phyloP scores from a whole-genome alignment of 1,284 basidiomycete genomes.

The Clitocybe nebularis region DNA sequence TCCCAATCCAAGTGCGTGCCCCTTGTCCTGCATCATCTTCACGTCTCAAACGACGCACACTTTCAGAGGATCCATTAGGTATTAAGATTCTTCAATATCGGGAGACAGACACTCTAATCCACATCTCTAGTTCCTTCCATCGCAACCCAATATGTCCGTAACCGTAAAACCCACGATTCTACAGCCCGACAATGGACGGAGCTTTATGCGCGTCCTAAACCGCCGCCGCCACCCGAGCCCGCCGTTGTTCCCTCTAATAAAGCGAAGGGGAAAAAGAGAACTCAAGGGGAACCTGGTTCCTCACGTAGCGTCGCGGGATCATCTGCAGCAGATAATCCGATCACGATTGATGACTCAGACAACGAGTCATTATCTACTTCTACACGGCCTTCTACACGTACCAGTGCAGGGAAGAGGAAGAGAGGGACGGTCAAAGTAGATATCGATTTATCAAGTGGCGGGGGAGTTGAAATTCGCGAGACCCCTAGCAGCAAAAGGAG shows the following conservation, averaged over 20 bases:
- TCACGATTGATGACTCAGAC: constrained; percentile 50
- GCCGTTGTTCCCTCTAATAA: constrained; percentile 19
- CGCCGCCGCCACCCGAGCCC: constrained; percentile 23
- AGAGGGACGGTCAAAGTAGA: constrained; percentile 11
- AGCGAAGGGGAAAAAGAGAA: constrained; percentile 32
- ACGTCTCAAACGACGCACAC: constrained; percentile 10
- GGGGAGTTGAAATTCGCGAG: constrained; percentile 5
- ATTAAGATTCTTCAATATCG: neutral
- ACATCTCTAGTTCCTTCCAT: constrained; percentile 59
- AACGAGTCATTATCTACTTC: constrained; percentile 26
- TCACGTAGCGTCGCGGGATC: constrained; percentile 11
- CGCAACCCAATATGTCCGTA: constrained; percentile 63
- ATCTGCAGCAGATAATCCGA: constrained; percentile 24
- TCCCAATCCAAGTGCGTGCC: constrained; percentile 77
- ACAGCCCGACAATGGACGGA: constrained; percentile 65
- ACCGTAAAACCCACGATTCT: constrained; percentile 59
- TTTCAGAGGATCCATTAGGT: constrained; percentile 77
- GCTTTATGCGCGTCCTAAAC: constrained; percentile 52
- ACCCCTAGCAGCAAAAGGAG: constrained; percentile 16
- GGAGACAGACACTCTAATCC: neutral
- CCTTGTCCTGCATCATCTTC: constrained; percentile 3
- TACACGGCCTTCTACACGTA: constrained; percentile 4
- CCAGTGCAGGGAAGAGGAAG: constrained; percentile 15
- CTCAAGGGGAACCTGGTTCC: constrained; percentile 12
- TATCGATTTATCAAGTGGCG: constrained; percentile 11